A percentile compares a stretch with the other conserved stretches of the same genome.
Conservation (phyloP, 2,329 filamentous ascomycete species). For the Xylariomycetidae sp. region DNA sequence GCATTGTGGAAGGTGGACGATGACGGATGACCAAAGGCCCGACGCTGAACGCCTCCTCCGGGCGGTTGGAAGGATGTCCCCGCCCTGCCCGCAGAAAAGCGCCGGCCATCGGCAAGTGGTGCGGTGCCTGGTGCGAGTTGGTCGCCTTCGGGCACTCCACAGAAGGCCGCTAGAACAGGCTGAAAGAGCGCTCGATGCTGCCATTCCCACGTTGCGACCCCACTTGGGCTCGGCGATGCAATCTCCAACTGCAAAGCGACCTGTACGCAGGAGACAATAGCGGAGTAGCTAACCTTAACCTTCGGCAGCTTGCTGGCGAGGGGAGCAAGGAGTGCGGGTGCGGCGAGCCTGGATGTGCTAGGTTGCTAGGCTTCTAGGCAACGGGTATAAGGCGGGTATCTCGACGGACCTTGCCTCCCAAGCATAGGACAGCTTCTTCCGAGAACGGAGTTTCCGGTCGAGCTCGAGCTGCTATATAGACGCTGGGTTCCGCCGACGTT, state of each 20-base stretch:
- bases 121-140: too few species aligned
- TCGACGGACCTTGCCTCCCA: neutral
- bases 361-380: too few species aligned
- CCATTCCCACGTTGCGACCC: neutral
- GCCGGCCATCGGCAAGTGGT: slow-evolving; percentile 1
- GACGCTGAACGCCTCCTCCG: too few species aligned
- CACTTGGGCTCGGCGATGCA: slow-evolving; percentile 1
- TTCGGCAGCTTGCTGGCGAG: too few species aligned
- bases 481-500: too few species aligned
- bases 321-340: too few species aligned
- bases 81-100: neutral
- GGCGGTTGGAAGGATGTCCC: neutral
- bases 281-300: too few species aligned
- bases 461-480: slow-evolving; percentile 1
- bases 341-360: too few species aligned
- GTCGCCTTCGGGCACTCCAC: too few species aligned
- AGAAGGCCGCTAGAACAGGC: neutral
- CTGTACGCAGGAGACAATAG: too few species aligned
- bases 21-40: too few species aligned
- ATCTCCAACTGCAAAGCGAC: neutral
- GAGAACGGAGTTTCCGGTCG: neutral
- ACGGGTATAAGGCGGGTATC: slow-evolving; percentile 1
- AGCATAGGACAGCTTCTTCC: neutral
- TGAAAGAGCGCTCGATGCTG: neutral
- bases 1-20: too few species aligned